Percentiles rank a stretch among this genome's conserved stretches.
Evolutionary conservation across 352 stramenopile species (phyloP).

Genomic region (Phytophthora quininea): DNA sequence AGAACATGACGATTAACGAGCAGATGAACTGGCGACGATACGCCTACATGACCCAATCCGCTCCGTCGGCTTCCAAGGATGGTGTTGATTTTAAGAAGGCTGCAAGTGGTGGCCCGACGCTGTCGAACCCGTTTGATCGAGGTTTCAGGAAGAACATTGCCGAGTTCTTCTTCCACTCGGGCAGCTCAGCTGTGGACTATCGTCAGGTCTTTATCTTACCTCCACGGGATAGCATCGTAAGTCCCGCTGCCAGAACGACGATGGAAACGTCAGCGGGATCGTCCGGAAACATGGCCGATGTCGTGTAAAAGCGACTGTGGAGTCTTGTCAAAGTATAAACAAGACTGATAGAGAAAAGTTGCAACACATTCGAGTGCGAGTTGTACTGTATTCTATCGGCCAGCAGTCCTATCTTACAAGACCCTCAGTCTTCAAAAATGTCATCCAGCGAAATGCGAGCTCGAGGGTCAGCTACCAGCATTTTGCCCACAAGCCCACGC

Average conservation of each 20-base stretch:
- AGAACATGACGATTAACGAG: slow-evolving; percentile 86
- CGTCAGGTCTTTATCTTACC: slow-evolving; percentile 42
- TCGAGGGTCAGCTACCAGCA: slow-evolving; percentile 45
- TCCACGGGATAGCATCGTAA: slow-evolving; percentile 13
- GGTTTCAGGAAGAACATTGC: slow-evolving; percentile 45
- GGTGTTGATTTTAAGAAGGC: slow-evolving; percentile 18
- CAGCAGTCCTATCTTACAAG: too few species aligned
- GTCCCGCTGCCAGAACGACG: slow-evolving; percentile 14
- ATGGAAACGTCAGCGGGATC: slow-evolving; percentile 21
- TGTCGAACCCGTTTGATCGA: slow-evolving; percentile 54
- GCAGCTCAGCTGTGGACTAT: slow-evolving; percentile 45
- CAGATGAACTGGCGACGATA: slow-evolving; percentile 86
- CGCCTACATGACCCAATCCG: slow-evolving; percentile 52
- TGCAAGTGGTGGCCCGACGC: slow-evolving; percentile 5
- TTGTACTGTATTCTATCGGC: too few species aligned
- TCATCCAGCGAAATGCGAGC: slow-evolving; percentile 44
- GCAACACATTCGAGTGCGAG: too few species aligned
- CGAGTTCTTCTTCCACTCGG: slow-evolving; percentile 57
- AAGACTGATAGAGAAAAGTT: background rate
- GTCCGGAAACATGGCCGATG: slow-evolving; percentile 14
- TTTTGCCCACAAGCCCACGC: slow-evolving; percentile 41
- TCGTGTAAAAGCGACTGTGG: slow-evolving; percentile 27
- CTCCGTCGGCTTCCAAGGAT: slow-evolving; percentile 9
- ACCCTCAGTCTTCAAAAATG: slow-evolving; percentile 13
- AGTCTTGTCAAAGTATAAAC: slow-evolving; percentile 17